Evolutionary conservation across 2,329 filamentous ascomycete genomes (phyloP), one percentile per base, ranked within the genome.

Genomic region (Microcyclospora tardicrescens): DNA sequence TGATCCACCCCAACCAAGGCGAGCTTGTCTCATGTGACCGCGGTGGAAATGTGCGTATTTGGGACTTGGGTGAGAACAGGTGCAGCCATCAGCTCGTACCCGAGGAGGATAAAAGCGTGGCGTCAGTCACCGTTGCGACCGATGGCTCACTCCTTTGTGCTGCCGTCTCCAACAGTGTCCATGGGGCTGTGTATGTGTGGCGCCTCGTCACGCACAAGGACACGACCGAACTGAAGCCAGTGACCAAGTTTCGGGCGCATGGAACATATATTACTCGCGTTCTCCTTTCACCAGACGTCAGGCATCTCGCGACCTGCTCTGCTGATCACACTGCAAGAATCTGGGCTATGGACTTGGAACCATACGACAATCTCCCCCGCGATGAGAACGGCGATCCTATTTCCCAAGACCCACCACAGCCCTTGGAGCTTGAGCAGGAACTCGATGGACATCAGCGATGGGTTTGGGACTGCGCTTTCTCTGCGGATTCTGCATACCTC

Each of bases 141-240:
- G 91, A 98, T 59, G 91, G 91, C 3, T 84, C 84, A 27, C 73
- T 96, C 43, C 76, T 98, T 1, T 94, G 87, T 55, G 91, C 91
- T 3, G 58, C 58, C 2, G 58, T 61, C 31, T 89, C 86, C 38
- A 96, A 94, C 55, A 95, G 91, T 49, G 50, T 56, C 37, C 51
- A 95, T 84, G 91, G 91, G 50, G 93, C 93, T 53, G 87, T 96
- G 46, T 98, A 93, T 59, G 85, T 98, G 51, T 98, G 91, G 91
- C 81, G 84, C 48, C 83, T 98, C 58, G 75, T 87, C 44, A 86
- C 93, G 55, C 77, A 77, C 43, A 77, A 76, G 48, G 85, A 94
- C 41, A 72, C 81, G 43, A 94, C 87, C 24, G 79, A 84, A 45
- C 79, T 94, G 12, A 72, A 93, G 1, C 86, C 87, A 1, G 76